Evolutionary conservation across 768 basidiomycete genomes (phyloP), one percentile per base, ranked within the genome.

Genomic region (Suillus discolor): DNA sequence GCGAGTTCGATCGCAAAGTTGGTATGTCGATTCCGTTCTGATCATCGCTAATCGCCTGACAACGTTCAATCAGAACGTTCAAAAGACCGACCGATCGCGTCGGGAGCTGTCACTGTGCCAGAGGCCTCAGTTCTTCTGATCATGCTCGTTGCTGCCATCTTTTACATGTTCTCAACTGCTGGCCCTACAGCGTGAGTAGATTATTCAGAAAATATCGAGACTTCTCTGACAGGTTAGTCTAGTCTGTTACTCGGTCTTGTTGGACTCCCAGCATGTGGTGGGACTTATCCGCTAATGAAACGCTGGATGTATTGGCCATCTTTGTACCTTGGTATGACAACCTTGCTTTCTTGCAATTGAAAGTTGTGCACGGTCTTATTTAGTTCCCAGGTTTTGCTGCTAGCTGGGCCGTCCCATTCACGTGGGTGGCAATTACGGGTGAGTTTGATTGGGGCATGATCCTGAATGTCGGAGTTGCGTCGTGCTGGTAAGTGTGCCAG

Each of bases 1-100:
- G 82, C 15, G 70, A 83, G 28, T 76, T 85, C 70, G 85, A 87
- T 70, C 83, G 81, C 25, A 81, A 81, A 61, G 84, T 87, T 65
- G 84, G 85, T 84, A 53, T 62, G 83, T 74, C 25, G 38, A 23
- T 20, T 47, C 8, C 36, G 7, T 31, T 34, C 62, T 45, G 2
- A 23, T 11, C 51, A n/a, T 38, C 41, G 2, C 28, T 36, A 12
- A 13, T 38, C 1, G 25, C 15, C 18, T 57, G 38, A 57, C 23
- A 38, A 23, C 9, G 13, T 39, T 59, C 38, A 18, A 39, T 31
- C 55, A 87, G 85, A 82, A 72, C 81, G 86, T 23, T 84, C 83
- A 6, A 81, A 77, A 65, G 75, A 74, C 63, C 71, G 86, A 39
- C 86, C 86, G 1, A 74, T 87, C 39, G 75, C 83, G 0, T 83